Base-by-base conservation (phyloP, 2,329 filamentous ascomycete genomes). In the Endoconidiophora polonica region DNA sequence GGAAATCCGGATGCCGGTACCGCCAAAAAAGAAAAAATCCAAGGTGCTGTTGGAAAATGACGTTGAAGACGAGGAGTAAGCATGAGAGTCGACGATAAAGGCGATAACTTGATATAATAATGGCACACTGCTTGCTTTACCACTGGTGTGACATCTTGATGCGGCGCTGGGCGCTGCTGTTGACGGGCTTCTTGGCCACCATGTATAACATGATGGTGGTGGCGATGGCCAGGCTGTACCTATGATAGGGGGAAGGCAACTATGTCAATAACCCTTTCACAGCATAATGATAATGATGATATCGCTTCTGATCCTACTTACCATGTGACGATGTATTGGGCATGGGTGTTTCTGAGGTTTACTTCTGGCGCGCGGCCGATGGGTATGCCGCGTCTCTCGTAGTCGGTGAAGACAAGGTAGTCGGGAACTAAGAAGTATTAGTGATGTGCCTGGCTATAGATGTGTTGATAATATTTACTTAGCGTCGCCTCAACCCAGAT, bases 251-350 rank as follows among this genome's bases (percentile, higher is more conserved):
- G 18, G 29, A 22, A 16, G n/a, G 23, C 37, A 52, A 10, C 12
- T 33, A 16, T 5, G 18, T 44, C 29, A 40, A 33, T 33, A 33
- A 10, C 29, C 29, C 29, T 33, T 10, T 33, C 26, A 33, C 29
- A 9, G 12, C 38, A 22, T 48, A 48, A 43, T 48, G 38, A 18
- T 48, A 45, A 50, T 50, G 29, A 50, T 38, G 18, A 1, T 4
- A 44, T 45, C 16, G 43, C 33, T 39, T 38, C 16, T 24, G 46
- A 39, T 36, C 14, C 2, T 2, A 66, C 79, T 61, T 77, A 96
- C 91, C 91, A 98, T 57, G 91, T 98, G 65, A 95, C 91, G 58
- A 98, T 98, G 66, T 98, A 98, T 70, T 96, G 91, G 56, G 86
- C 80, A 66, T 98, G 91, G 66, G 94, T 96, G 63, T 98, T 98